phyloP scores from a whole-genome alignment of 805 yeast genomes.

The Candida maltosa region DNA sequence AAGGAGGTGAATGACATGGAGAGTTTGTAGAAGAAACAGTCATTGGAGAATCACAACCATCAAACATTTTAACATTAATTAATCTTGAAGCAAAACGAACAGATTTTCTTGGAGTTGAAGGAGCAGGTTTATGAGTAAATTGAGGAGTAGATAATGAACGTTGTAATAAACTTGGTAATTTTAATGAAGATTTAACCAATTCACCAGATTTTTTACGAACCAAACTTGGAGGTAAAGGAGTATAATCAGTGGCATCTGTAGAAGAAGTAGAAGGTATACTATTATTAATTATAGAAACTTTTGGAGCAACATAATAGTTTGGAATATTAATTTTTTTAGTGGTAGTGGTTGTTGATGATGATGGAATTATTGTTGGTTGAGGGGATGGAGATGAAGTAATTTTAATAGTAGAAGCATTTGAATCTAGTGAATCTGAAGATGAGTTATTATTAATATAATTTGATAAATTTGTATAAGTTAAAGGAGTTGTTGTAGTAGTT shows the following conservation, averaged over 20 bases:
- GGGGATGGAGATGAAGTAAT: no score
- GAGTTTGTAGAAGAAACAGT: conserved; percentile 57
- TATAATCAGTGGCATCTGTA: conserved; percentile 1
- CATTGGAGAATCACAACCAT: conserved; percentile 56
- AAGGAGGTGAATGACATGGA: conserved; percentile 37
- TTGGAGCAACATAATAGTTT: conserved; percentile 9
- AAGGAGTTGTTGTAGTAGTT: conserved; percentile 1
- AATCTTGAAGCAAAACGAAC: conserved; percentile 63
- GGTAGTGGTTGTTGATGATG: conserved; percentile 1
- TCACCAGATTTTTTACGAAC: conserved; percentile 86
- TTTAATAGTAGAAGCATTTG: conserved; percentile 6
- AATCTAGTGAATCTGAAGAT: conserved; percentile 5
- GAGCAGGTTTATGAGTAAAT: conserved; percentile 14
- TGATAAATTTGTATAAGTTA: conserved; percentile 6
- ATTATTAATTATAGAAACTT: conserved; percentile 1
- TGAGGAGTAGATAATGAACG: conserved; percentile 26
- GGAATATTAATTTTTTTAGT: conserved; percentile 6
- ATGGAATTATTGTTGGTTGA: conserved; percentile 2
- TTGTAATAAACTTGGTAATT: conserved; percentile 33
- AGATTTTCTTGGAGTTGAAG: conserved; percentile 33
- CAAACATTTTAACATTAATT: conserved; percentile 63
- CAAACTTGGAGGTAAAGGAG: conserved; percentile 21
- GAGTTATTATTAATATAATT: background rate
- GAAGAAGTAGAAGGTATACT: conserved; percentile 1
- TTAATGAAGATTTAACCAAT: conserved; percentile 71